Base-by-base conservation (phyloP, 495 filamentous ascomycete species). In the Letharia columbiana region DNA sequence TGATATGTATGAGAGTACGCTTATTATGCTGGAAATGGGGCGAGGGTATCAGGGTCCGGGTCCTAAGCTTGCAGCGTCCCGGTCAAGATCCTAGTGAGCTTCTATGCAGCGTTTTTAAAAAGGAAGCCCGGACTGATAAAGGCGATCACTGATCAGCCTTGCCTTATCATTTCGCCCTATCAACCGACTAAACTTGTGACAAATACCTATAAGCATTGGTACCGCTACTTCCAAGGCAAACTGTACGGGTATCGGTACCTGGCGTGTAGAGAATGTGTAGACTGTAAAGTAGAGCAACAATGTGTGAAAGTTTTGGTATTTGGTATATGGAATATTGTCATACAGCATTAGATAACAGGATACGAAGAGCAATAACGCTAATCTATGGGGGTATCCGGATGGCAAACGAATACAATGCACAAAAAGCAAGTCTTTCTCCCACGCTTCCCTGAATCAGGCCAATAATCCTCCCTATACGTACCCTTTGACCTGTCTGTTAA, bases 91-190 rank as follows among this genome's bases (percentile, higher is more conserved):
- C 63, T 65, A 64, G 62, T 58, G 40, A 45, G 49, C 62, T 64
- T 64, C 62, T 57, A 45, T 42, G 35, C 23, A 52, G n/a, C 44
- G 44, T 28, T n/a, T n/a, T n/a, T 49, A 2, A 33, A 15, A 56
- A 44, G 31, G 44, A 35, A 35, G 62, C 50, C 15, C 40, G 57
- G 35, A 17, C 57, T 49, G 44, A 40, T 47, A 63, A 50, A 54
- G 33, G 28, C 28, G 15, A 49, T 18, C 47, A 40, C 39, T 50
- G 44, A 49, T 67, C 66, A 67, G 66, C 66, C 66, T 56, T 67
- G 52, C 42, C 66, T 67, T 67, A 67, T 67, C 66, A 52, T 31
- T 31, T 56, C 17, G 44, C 57, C 56, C 57, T 66, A 66, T 66
- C 64, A 31, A 17, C 20, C 37, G 10, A 31, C 57, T 52, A 49